Percentiles rank a stretch among this genome's conserved stretches.
Conservation (phyloP, 164 flowering plant genomes). For the Kingdonia uniflora region DNA sequence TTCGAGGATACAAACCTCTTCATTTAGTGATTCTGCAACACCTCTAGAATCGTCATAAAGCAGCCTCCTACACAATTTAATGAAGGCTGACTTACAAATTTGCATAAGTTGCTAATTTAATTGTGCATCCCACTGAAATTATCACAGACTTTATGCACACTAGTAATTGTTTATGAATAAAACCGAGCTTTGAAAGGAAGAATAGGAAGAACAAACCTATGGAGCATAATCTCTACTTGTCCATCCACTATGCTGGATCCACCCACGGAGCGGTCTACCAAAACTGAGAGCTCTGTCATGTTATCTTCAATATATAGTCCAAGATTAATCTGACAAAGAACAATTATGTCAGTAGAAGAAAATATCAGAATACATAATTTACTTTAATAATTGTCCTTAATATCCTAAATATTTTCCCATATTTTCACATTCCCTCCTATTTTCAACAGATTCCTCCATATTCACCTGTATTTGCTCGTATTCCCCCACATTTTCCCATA, state of each 20-base stretch:
- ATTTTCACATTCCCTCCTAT: no score
- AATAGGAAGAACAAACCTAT: slow-evolving; percentile 49
- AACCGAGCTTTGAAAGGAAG: slow-evolving; percentile 11
- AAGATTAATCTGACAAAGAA: slow-evolving; percentile 62
- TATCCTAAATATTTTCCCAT: no score
- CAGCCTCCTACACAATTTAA: slow-evolving; percentile 23
- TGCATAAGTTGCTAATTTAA: no score
- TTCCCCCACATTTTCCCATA: no score
- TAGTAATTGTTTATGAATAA: background rate
- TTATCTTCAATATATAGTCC: slow-evolving; percentile 71
- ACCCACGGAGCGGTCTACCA: slow-evolving; percentile 93
- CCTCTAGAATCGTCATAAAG: slow-evolving; percentile 37
- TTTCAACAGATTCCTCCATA: no score
- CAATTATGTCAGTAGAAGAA: background rate
- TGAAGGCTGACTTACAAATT: background rate
- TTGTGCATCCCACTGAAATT: no score
- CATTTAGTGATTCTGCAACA: slow-evolving; percentile 33
- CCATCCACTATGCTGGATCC: slow-evolving; percentile 87
- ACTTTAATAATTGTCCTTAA: no score
- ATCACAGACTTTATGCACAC: no score
- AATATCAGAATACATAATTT: no score
- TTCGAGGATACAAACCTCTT: slow-evolving; percentile 21
- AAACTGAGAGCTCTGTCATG: slow-evolving; percentile 58
- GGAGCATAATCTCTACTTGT: slow-evolving; percentile 91
- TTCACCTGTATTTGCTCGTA: no score